Conservation (phyloP, 2,329 filamentous ascomycete genomes). For the Penicillium italicum region DNA sequence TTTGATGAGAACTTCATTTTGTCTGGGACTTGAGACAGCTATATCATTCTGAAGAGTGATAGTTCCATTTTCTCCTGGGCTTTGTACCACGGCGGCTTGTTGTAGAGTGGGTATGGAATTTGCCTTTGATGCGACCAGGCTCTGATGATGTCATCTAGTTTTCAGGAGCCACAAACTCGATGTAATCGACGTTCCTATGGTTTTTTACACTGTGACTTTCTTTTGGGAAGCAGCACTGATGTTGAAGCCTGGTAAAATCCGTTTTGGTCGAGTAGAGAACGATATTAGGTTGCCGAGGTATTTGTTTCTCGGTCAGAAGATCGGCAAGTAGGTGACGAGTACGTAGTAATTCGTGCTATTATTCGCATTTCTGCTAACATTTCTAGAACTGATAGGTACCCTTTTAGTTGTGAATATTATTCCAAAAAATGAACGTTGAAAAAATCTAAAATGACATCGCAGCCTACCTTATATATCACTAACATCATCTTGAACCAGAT, state of each 20-base stretch:
- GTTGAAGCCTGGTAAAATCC: not conserved
- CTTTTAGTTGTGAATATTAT: too few species aligned
- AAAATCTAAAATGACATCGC: too few species aligned
- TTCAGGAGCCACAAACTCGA: not conserved
- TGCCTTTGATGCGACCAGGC: not conserved
- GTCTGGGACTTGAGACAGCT: conserved; percentile 14
- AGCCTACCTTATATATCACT: too few species aligned
- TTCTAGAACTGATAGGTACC: too few species aligned
- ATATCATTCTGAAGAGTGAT: conserved; percentile 14
- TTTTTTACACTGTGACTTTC: not conserved
- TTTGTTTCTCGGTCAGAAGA: not conserved
- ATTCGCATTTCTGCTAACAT: not conserved
- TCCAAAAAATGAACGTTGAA: too few species aligned
- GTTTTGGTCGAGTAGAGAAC: not conserved
- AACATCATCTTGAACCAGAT: too few species aligned
- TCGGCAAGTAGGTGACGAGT: conserved; percentile 1
- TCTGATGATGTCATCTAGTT: not conserved
- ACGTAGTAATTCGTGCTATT: not conserved
- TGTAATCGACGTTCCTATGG: not conserved
- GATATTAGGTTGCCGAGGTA: conserved; percentile 6
- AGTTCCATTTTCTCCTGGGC: conserved; percentile 14
- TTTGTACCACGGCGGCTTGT: conserved; percentile 17
- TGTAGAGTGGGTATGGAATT: conserved; percentile 7
- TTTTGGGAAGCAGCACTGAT: not conserved
- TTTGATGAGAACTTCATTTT: conserved; percentile 23